Base-by-base conservation (phyloP, 768 basidiomycete genomes). In the Mycena epipterygia region DNA sequence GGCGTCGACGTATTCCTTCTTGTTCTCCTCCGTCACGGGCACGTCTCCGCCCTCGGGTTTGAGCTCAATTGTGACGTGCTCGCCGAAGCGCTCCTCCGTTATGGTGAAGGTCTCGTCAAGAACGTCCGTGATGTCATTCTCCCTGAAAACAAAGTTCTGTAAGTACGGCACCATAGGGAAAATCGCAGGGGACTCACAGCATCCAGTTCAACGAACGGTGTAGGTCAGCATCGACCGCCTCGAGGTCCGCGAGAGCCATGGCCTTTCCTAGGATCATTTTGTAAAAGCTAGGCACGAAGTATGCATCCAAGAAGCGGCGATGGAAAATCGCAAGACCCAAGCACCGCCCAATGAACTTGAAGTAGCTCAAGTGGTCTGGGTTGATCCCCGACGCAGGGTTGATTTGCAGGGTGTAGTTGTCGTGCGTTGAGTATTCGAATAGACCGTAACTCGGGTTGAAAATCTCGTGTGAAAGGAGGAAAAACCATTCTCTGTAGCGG, bases 371-470 rank as follows among this genome's bases (percentile, higher is more conserved):
- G 75, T 93, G 91, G 67, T 94, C 93, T 1, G 91, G 91, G 67
- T 93, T 93, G 68, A 94, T 88, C 25, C 88, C 90, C 1, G 91
- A 92, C 48, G 89, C 89, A 32, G 91, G 91, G 72, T 94, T 94
- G 78, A 94, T 92, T 80, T 93, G 91, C 5, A 94, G 86, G 0
- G 93, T 93, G 75, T 93, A 94, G 74, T 92, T 92, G 83, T 94
- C 93, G 74, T 90, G 90, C 5, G 91, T 86, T 0, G 93, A 93
- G 74, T 94, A 95, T 77, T 94, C 91, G 75, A 94, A 94, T 39
- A 94, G 80, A n/a, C 93, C 93, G 67, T 94, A 94, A 60, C 89
- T 91, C 25, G 93, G 93, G 76, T 94, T 90, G 82, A 95, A 94
- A 73, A 95, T 91, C 75, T 94, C 91, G 67, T 93, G 93, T 1